Base-by-base conservation (phyloP, 2,329 filamentous ascomycete species). In the Uncinocarpus reesii region DNA sequence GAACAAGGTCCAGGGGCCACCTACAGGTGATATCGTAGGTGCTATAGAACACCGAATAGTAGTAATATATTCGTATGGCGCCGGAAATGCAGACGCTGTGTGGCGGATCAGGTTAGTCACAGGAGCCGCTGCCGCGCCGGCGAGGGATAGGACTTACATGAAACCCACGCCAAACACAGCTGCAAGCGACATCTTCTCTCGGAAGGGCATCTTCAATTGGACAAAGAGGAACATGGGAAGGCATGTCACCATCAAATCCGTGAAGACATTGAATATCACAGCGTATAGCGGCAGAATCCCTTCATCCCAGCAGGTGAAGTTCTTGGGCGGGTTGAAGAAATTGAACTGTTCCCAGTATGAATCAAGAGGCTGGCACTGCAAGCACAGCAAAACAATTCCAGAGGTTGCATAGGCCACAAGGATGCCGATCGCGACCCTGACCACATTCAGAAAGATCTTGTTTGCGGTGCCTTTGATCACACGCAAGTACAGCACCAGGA, bases 1-100 rank as follows among this genome's bases (percentile, higher is more conserved):
- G 29, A 35, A 20, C 3, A 10, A 6, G 6, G 10, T n/a, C n/a
- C 1, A 29, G 11, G 21, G 20, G 11, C 4, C 48, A 20, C n/a
- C n/a, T 46, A 50, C 48, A 50, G n/a, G 48, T 46, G 3, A 50
- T 42, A 28, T 50, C 48, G 11, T 50, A 50, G 4, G 48, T 47
- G 13, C 40, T 11, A 28, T 35, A 50, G 26, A 50, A 50, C 21
- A 46, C 24, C 3, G 32, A 15, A 20, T 46, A 35, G 20, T 46
- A 46, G 20, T 42, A 40, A 28, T 45, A 38, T 8, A 42, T 37
- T 32, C 48, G 48, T 3, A 50, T 20, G 4, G 47, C 36, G 5
- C 48, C 42, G 8, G 36, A 42, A 42, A 47, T 47, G 48, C 48
- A 50, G 13, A 42, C 48, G 20, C 48, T 50, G 15, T 16, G 13